Evolutionary conservation across 176 grass and related monocot genomes (phyloP), one percentile per base, ranked within the genome.

Genomic region (Tillandsia leiboldiana): DNA sequence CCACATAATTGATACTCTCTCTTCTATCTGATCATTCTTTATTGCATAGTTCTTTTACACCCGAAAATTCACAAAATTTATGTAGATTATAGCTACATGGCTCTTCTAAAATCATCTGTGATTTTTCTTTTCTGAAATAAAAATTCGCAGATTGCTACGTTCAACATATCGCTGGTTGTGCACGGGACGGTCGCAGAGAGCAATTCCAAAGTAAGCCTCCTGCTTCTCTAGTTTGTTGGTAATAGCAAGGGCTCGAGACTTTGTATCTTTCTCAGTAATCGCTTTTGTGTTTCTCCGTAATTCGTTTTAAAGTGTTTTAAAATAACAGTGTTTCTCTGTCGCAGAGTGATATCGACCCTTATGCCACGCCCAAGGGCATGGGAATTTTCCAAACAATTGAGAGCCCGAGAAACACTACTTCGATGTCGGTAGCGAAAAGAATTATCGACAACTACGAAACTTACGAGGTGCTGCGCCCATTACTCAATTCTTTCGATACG

Each of bases 121-220:
- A 8, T 10, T 26, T 24, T 69, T 12, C n/a, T 26, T 26, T 52
- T 51, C 49, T 52, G 5, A 22, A 3, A 13, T 2, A 8, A 52
- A 51, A 22, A 49, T 67, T 9, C 11, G 28, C 75, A 90, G 90
- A 89, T 94, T 33, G 78, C 81, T 10, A 94, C 90, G 0, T 90
- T 94, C 63, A 94, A 90, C 69, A 94, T 94, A 75, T 94, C 86
- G 70, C 70, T 87, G 67, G 86, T 95, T 74, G 90, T 90, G 49
- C 90, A 90, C 57, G 87, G 90, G 69, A 95, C 90, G 59, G 78
- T 95, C 74, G 53, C 72, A 0, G 83, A 90, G 83, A 82, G 83
- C 48, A 82, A 54, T 76, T 87, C 57, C 75, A 73, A 64, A 61
- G 90, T 90, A 86, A 79, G 76, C 77, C 26, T 48, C 63, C 61